Base-by-base conservation (phyloP, 2,329 filamentous ascomycete species). In the Pseudogymnoascus sp. region DNA sequence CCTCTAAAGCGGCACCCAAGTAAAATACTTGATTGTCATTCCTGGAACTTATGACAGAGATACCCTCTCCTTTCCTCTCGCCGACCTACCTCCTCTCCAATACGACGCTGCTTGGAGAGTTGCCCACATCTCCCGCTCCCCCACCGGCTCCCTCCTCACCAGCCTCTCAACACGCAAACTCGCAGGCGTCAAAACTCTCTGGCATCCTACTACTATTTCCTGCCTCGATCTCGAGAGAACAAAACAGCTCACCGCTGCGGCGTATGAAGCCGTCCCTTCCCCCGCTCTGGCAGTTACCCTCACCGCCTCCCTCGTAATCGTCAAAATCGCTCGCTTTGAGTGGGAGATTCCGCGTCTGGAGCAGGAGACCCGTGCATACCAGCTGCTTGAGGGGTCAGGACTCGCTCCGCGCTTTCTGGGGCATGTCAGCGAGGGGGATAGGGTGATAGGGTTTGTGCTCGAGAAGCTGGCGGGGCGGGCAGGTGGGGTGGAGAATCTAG, bases 381-480 rank as follows among this genome's bases (percentile, higher is more conserved):
- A n/a, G 5, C 21, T 60, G 4, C 58, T 40, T 2, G 21, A 27
- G 8, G 40, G 27, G 0, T 29, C 36, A 8, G 36, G 21, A 6
- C 59, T 75, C 18, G 72, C 71, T 13, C 72, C 72, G 7, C 67
- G 65, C 42, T 75, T 76, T 66, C 66, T 76, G 33, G 73, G 65
- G 35, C 71, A 76, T 66, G 45, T 76, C 55, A 67, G 69, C 45
- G 72, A 75, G 66, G 65, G 70, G 58, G 71, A 71, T 59, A 69
- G 72, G n/a, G 66, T 74, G 45, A 71, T 75, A 15, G 73, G 74
- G 10, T 71, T 76, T 64, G 61, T 76, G 31, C 59, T 74, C 60
- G 70, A 74, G 64, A 74, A 73, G 60, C 31, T 74, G 29, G 68
- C 74, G 45, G 45, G 69, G 36, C 67, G 68, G 25, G 62, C 60